Base-by-base conservation (phyloP, 164 flowering plant species). In the Vitis labrusca region DNA sequence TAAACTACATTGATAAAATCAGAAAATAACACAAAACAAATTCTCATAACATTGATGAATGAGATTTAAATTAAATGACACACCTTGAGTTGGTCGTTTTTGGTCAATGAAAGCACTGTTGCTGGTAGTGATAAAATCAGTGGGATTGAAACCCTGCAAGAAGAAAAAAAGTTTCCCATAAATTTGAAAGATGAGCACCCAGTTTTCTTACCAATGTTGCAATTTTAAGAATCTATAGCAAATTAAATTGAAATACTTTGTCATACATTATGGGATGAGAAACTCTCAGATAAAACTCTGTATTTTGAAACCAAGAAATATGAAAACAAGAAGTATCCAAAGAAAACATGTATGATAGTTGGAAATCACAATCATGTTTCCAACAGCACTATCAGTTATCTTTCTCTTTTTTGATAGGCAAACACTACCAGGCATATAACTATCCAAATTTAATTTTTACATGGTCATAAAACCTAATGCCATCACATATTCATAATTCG, bases 111-210 rank as follows among this genome's bases (percentile, higher is more conserved):
- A 70, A 92, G 83, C 61, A 96, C 98, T 30, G 91, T 78, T 64
- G 92, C 79, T 53, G 93, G 97, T 72, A 93, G 90, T 57, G 98
- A 91, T 51, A 92, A 66, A 76, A 96, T 88, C 76, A 93, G 74
- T 11, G 98, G 99, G 75, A 88, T 63, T 14, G 94, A 84, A 73
- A 88, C 72, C 84, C 99, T 96, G 90, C 60, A 73, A 11, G 68
- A 78, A 12, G 15, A 71, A 52, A 51, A 51, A 63, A 64, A 62
- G 79, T 37, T 66, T 14, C 37, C 50, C 14, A 66, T 51, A 32
- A 69, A 49, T n/a, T 70, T 13, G 10, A 27, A 58, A 70, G n/a
- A 44, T 1, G 63, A 56, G 9, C 8, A 57, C 50, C 37, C 58
- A 63, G 32, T 17, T 62, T n/a, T 5, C n/a, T 32, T 62, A 62